phyloP scores from a whole-genome alignment of 306 rosid genomes.

The Vigna nakashimae region DNA sequence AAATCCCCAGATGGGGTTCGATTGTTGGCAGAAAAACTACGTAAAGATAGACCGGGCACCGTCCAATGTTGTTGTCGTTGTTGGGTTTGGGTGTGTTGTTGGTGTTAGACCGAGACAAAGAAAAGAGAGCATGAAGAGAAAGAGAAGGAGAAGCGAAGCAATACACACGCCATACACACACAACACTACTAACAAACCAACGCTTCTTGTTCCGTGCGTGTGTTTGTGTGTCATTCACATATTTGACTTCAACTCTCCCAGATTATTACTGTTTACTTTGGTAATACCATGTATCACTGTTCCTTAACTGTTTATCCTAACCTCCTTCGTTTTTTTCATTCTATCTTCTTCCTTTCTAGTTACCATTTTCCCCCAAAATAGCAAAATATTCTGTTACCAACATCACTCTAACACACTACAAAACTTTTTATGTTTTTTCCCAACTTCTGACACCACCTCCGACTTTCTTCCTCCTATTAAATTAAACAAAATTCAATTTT shows the following conservation, averaged over 20 bases:
- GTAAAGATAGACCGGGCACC: conserved; percentile 46
- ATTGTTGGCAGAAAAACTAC: conserved; percentile 51
- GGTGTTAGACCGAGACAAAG: conserved; percentile 14
- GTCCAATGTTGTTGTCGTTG: conserved; percentile 9
- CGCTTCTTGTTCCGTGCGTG: conserved; percentile 7
- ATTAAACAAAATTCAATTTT: neutral
- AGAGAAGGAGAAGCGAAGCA: neutral
- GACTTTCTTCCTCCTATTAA: neutral
- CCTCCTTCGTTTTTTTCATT: neutral
- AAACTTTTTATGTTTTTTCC: neutral
- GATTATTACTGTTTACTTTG: conserved; percentile 29
- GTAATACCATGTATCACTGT: neutral
- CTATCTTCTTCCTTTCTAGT: neutral
- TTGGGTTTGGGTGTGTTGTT: neutral
- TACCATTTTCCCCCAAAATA: neutral
- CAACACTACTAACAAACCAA: conserved; percentile 9
- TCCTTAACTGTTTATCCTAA: neutral
- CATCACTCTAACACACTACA: neutral
- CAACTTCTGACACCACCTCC: neutral
- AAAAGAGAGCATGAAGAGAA: conserved; percentile 11
- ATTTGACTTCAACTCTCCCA: conserved; percentile 7
- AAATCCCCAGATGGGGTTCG: conserved; percentile 56
- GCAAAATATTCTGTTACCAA: neutral
- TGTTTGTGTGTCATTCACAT: neutral
- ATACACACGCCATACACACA: conserved; percentile 24